Evolutionary conservation across 306 rosid species (phyloP).

Genomic region (Cicer bijugum): DNA sequence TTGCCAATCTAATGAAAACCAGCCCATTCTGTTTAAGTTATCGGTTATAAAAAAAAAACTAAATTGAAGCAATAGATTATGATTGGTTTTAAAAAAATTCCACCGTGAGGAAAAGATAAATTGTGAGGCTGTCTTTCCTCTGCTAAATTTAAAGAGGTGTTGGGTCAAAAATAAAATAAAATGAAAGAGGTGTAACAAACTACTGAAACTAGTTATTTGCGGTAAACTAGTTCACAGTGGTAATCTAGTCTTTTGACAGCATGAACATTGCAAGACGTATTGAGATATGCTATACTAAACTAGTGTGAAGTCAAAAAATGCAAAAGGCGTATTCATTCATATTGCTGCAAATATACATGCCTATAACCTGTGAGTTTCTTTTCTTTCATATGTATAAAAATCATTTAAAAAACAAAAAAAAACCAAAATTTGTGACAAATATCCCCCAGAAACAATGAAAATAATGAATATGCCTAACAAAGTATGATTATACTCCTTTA

Average conservation of each 20-base stretch:
- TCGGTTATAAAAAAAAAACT: too few species aligned
- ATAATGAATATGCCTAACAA: slow-evolving; percentile 52
- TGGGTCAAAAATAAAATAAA: too few species aligned
- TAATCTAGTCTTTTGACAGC: neutral
- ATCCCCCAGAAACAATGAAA: slow-evolving; percentile 48
- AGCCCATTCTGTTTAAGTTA: neutral
- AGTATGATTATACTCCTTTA: slow-evolving; percentile 56
- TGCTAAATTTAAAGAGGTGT: slow-evolving; percentile 1
- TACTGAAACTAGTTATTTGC: neutral
- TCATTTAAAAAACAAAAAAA: slow-evolving; percentile 32
- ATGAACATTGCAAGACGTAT: neutral
- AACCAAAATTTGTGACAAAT: slow-evolving; percentile 48
- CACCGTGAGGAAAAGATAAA: neutral
- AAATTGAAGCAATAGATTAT: neutral
- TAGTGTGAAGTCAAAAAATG: slow-evolving; percentile 5
- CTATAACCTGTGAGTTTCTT: slow-evolving; percentile 48
- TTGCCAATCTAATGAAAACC: neutral
- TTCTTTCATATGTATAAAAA: slow-evolving; percentile 48
- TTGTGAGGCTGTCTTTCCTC: neutral
- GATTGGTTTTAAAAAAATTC: neutral
- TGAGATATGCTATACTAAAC: slow-evolving; percentile 20
- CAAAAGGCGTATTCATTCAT: slow-evolving; percentile 47
- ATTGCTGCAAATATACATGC: slow-evolving; percentile 59
- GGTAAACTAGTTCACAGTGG: neutral
- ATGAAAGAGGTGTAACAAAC: neutral